Base-by-base conservation (phyloP, 176 grass and related monocot species). In the Eremochloa ophiuroides region DNA sequence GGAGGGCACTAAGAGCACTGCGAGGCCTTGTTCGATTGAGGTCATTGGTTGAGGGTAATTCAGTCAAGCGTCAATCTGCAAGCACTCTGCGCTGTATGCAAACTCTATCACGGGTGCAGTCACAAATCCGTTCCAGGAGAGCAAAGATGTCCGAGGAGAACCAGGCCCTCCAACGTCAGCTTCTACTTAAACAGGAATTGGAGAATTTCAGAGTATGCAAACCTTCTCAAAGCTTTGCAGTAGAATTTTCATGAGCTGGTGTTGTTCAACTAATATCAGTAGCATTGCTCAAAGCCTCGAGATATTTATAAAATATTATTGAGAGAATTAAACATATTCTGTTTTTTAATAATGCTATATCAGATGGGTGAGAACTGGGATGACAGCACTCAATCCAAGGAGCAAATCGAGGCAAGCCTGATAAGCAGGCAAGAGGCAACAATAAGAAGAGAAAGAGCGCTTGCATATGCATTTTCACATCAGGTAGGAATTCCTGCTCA, bases 381-480 rank as follows among this genome's bases (percentile, higher is more conserved):
- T 22, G 96, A 99, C 71, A 99, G 93, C 77, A 87, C 89, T 47
- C 96, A 99, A 37, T 90, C 96, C 65, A 99, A 88, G 67, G 89
- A 99, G 80, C 85, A 99, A 79, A 91, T 99, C 8, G 93, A 99
- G 62, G 96, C 96, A 10, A 88, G 91, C 74, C 81, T 99, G 46
- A 82, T 93, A 73, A 99, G 87, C 93, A 99, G 92, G 76, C 96
- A 99, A 85, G 96, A 90, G 73, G 96, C 96, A 70, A 55, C 89
- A 0, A 71, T 91, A 82, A 93, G 93, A 93, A 95, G 96, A 88
- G 96, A 99, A 80, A 88, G 96, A 82, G 87, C 93, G 9, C 66
- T 99, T 2, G 96, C 96, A 62, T 99, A 99, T 78, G 93, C 96
- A 66, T 99, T 99, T 82, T 93, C 96, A 71, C 96, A 99, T 89